phyloP scores from a whole-genome alignment of 2,329 filamentous ascomycete genomes.

The Cladosporium oxysporum region DNA sequence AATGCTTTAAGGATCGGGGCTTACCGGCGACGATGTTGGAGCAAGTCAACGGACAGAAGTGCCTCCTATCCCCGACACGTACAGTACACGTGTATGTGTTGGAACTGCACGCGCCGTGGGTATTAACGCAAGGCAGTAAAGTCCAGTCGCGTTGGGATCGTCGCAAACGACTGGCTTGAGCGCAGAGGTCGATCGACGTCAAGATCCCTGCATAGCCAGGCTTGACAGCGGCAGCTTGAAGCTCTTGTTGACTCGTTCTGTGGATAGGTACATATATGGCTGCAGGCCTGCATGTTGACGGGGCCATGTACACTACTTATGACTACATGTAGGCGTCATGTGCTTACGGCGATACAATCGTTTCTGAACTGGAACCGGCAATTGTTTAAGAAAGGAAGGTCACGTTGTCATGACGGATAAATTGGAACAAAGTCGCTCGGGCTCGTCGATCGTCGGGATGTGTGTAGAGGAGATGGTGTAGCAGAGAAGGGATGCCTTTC shows the following conservation, averaged over 20 bases:
- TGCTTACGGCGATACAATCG: not conserved
- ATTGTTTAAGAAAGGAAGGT: not conserved
- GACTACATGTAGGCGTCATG: conserved; percentile 2
- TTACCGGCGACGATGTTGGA: not conserved
- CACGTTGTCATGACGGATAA: not conserved
- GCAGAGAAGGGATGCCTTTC: not conserved
- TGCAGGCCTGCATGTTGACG: conserved; percentile 6
- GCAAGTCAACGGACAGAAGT: not conserved
- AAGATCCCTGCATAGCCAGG: conserved; percentile 27
- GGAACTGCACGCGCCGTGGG: not conserved
- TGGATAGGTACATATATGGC: not conserved
- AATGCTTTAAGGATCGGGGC: conserved; percentile 1
- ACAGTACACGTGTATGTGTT: not conserved
- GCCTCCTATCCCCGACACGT: not conserved
- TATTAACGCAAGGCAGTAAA: not conserved
- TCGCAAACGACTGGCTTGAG: conserved; percentile 16
- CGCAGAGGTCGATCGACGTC: conserved; percentile 33
- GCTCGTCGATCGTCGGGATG: not conserved
- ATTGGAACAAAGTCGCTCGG: not conserved
- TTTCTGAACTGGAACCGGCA: not conserved
- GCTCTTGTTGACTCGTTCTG: not conserved
- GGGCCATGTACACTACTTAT: not conserved
- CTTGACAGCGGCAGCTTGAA: conserved; percentile 3
- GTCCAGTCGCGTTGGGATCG: not conserved
- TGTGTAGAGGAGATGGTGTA: not conserved